phyloP scores from a whole-genome alignment of 164 flowering plant species.

The Kalanchoe fedtschenkoi region DNA sequence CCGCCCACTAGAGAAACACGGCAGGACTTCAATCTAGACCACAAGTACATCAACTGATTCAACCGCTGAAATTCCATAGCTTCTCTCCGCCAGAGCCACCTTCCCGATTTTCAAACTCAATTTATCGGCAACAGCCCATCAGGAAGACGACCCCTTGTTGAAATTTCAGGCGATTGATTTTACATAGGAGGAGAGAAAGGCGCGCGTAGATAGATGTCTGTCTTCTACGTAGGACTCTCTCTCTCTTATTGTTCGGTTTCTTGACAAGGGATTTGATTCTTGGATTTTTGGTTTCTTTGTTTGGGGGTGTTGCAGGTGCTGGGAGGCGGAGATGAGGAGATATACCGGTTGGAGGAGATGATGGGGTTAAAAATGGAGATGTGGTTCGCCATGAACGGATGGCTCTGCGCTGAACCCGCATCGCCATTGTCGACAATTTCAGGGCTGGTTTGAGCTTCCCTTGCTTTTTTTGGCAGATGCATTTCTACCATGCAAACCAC shows the following conservation, averaged over 20 bases:
- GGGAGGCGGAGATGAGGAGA: not conserved
- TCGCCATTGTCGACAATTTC: not conserved
- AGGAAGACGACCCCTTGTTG: not conserved
- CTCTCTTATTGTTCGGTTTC: not conserved
- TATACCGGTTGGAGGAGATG: not conserved
- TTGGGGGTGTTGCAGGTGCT: not conserved
- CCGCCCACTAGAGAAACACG: conserved; percentile 94
- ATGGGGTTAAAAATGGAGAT: not conserved
- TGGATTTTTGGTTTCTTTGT: not conserved
- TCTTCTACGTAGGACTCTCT: not conserved
- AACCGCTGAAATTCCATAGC: conserved; percentile 57
- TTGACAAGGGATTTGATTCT: not conserved
- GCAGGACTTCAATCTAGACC: conserved; percentile 28
- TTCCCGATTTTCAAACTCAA: not conserved
- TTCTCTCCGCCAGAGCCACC: not conserved
- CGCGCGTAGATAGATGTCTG: not conserved
- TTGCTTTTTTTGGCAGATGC: not conserved
- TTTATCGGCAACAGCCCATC: not conserved
- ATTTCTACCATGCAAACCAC: not conserved
- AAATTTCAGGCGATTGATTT: not conserved
- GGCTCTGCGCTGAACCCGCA: not conserved
- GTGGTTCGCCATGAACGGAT: not conserved
- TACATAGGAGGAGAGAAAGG: not conserved
- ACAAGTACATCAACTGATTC: conserved; percentile 46
- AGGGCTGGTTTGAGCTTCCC: not conserved